Conservation (phyloP, 148 eudicot genomes). For the Chenopodium quinoa region DNA sequence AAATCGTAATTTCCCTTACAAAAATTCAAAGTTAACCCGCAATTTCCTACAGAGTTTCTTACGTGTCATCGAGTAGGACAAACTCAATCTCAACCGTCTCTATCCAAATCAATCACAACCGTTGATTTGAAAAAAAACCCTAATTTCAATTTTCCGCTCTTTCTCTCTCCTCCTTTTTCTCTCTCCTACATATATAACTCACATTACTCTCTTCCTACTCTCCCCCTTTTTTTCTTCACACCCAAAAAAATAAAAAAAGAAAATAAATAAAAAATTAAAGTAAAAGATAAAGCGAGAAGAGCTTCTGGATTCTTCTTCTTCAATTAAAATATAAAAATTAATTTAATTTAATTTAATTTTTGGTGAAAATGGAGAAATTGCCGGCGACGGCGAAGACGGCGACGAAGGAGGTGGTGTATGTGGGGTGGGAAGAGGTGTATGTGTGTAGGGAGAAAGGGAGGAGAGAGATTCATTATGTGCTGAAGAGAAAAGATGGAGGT, state of each 20-base stretch:
- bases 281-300: not conserved
- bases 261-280: not conserved
- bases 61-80: slow-evolving; percentile 25
- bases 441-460: slow-evolving; percentile 48
- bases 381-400: not conserved
- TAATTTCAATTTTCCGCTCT: slow-evolving; percentile 20
- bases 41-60: slow-evolving; percentile 32
- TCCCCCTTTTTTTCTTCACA: not conserved
- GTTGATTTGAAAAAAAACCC: slow-evolving; percentile 26
- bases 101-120: not conserved
- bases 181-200: not conserved
- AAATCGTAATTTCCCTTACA: not conserved
- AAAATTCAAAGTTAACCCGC: slow-evolving; percentile 13
- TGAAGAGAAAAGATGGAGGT: slow-evolving; percentile 55
- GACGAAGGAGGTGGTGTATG: slow-evolving; percentile 32
- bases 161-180: slow-evolving; percentile 13
- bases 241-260: not conserved
- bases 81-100: slow-evolving; percentile 35
- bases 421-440: slow-evolving; percentile 65
- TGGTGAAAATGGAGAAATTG: too few species aligned
- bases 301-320: not conserved
- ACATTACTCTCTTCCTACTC: not conserved
- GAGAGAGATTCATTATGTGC: slow-evolving; percentile 57
- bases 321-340: not conserved
- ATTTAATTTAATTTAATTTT: too few species aligned